Evolutionary conservation across 352 stramenopile genomes (phyloP), one percentile per base, ranked within the genome.

Genomic region (Phytopythium delawarense): DNA sequence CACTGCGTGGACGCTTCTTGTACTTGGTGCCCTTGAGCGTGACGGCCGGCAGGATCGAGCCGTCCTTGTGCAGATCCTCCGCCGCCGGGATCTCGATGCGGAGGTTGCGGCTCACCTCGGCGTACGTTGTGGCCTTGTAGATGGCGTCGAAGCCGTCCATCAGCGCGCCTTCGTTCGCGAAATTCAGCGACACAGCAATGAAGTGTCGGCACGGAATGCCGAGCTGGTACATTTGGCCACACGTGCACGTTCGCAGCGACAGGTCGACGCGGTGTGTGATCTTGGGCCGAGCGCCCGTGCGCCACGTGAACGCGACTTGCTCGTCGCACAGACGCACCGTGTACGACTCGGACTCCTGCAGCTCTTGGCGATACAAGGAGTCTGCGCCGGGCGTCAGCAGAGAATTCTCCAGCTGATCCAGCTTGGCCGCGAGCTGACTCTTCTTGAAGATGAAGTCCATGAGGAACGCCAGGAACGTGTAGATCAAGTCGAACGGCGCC

Each of bases 361-460:
- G 67, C 48, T 92, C 84, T 16, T 81, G 72, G 34, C 70, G 78
- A 52, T 92, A 92, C 37, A 90, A 44, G n/a, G 62, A 64, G 57
- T 94, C 79, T 0, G 79, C 84, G 13, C 78, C 84, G 1, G 81
- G 71, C 15, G 84, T 92, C 13, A 94, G 70, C 15, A 82, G 51
- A 3, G 75, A 64, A 28, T 64, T 73, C 46, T 84, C 74, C 13
- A 61, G 28, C 28, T 32, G 53, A 11, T 82, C 34, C 30, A 92
- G 61, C 49, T 89, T 85, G 34, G 72, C 62, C n/a, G 79, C 71
- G 25, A 85, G 61, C 58, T 91, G 81, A 49, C 71, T 89, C 69
- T 88, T 91, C 65, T 88, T 88, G 63, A 82, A 93, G 34, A 79
- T 65, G 32, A 59, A 66, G 54, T 93, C 84, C 84, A 93, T 93